These are phyloP conservation scores for Omphalotus olearius DNA, from an alignment of 1,284 basidiomycete species.

Conservation along the genomic window DNA sequence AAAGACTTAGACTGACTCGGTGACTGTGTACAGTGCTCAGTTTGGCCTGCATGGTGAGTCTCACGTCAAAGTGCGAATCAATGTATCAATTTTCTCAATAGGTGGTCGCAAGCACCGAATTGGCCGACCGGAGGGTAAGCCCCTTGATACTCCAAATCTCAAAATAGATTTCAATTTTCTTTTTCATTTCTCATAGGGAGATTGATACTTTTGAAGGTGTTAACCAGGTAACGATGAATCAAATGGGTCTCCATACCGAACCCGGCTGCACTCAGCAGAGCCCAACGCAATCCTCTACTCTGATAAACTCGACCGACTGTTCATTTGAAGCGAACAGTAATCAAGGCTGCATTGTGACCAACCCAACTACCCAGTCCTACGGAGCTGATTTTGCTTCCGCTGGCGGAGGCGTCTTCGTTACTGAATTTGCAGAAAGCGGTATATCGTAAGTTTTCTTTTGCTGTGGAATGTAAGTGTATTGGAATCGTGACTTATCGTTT, in stretches of 20 bases:
- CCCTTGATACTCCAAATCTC: background rate
- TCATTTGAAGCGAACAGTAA: conserved; percentile 49
- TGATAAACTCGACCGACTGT: conserved; percentile 61
- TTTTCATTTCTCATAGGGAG: conserved; percentile 31
- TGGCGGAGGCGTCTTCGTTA: conserved; percentile 70
- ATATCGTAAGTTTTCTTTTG: conserved; percentile 47
- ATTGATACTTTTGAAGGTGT: conserved; percentile 79
- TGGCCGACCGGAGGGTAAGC: conserved; percentile 62
- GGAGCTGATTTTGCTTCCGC: conserved; percentile 59
- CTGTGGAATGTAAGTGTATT: background rate
- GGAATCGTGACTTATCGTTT: background rate
- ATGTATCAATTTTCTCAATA: conserved; percentile 13
- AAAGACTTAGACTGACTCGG: background rate
- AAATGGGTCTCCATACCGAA: conserved; percentile 68
- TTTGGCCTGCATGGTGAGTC: conserved; percentile 62
- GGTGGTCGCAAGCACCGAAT: conserved; percentile 54
- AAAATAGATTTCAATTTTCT: background rate
- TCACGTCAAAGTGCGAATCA: background rate
- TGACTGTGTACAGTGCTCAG: conserved; percentile 48
- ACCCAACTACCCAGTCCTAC: conserved; percentile 52
- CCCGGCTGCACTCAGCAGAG: conserved; percentile 53
- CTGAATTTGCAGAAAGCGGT: conserved; percentile 61
- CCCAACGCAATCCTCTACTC: conserved; percentile 45
- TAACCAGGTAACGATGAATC: conserved; percentile 56
- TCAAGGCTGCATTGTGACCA: conserved; percentile 58